Percentiles rank a stretch among this genome's conserved stretches.
These are phyloP conservation scores for Yamadazyma sp. DNA, from an alignment of 1,139 yeast species.

Conservation along the genomic window DNA sequence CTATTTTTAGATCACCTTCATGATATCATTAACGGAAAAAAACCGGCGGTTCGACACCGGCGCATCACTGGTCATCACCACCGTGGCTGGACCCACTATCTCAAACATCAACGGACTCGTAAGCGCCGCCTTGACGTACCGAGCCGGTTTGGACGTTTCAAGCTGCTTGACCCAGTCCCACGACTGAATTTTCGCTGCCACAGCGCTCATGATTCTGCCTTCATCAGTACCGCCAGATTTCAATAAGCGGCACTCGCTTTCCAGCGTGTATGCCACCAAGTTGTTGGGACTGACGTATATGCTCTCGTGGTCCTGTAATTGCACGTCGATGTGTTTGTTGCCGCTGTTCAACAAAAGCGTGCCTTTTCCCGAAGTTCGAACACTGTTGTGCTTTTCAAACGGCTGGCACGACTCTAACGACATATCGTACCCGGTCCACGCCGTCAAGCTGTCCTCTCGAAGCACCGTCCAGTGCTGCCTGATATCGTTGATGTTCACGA, in stretches of 20 bases:
- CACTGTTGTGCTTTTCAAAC: constrained; percentile 21
- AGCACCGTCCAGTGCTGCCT: constrained; percentile 36
- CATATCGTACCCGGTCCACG: constrained; percentile 47
- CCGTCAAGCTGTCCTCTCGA: constrained; percentile 33
- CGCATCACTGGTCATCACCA: background rate
- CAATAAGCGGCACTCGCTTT: background rate
- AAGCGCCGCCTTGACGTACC: background rate
- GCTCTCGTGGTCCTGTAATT: constrained; percentile 30
- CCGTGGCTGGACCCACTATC: constrained; percentile 1
- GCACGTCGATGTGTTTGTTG: constrained; percentile 33
- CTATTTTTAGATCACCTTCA: background rate
- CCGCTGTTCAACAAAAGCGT: constrained; percentile 34
- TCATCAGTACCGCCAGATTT: background rate
- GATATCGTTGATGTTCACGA: constrained; percentile 21
- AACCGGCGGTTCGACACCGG: background rate
- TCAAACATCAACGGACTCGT: background rate
- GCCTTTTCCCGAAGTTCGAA: constrained; percentile 35
- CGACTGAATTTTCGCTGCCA: background rate
- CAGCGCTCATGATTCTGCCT: background rate
- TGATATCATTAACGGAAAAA: constrained; percentile 2
- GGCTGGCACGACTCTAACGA: constrained; percentile 19
- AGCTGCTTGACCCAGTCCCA: constrained; percentile 3
- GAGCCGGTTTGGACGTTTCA: background rate
- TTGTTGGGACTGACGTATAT: constrained; percentile 34
- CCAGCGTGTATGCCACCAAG: constrained; percentile 31